A percentile compares a stretch with the other conserved stretches of the same genome.
Conservation (phyloP, 2,329 filamentous ascomycete genomes). For the Alternaria viburni region DNA sequence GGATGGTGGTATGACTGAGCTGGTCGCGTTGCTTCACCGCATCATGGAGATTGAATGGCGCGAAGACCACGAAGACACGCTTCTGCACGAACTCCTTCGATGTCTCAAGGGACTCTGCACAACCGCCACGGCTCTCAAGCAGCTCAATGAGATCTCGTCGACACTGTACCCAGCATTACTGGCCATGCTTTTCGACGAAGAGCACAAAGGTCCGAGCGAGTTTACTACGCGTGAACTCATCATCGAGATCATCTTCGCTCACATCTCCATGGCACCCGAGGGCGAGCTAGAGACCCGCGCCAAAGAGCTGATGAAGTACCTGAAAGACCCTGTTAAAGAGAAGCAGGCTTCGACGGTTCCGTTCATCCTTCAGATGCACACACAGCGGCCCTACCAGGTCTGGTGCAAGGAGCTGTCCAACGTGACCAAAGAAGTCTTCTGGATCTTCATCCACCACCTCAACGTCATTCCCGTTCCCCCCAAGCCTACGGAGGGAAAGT, state of each 20-base stretch:
- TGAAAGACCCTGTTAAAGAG: slow-evolving; percentile 75
- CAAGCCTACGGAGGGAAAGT: slow-evolving; percentile 24
- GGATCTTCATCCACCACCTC: slow-evolving; percentile 95
- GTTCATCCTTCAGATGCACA: slow-evolving; percentile 89
- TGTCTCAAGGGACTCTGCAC: slow-evolving; percentile 95
- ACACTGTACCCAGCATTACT: slow-evolving; percentile 86
- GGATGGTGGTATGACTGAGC: slow-evolving; percentile 89
- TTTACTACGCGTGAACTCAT: slow-evolving; percentile 93
- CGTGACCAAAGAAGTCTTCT: slow-evolving; percentile 98
- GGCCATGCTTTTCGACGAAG: slow-evolving; percentile 92
- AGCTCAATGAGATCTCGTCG: slow-evolving; percentile 78
- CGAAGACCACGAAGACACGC: slow-evolving; percentile 92
- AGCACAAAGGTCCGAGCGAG: slow-evolving; percentile 96
- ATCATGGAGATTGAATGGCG: slow-evolving; percentile 97
- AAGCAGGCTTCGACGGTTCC: slow-evolving; percentile 78
- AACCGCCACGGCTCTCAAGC: slow-evolving; percentile 82
- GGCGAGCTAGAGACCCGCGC: slow-evolving; percentile 72
- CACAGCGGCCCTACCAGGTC: slow-evolving; percentile 84
- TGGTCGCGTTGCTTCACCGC: slow-evolving; percentile 84
- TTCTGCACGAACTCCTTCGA: slow-evolving; percentile 89
- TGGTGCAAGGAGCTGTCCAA: slow-evolving; percentile 93
- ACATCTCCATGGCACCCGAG: slow-evolving; percentile 68
- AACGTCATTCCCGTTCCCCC: slow-evolving; percentile 78
- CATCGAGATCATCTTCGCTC: slow-evolving; percentile 86
- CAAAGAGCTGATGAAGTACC: slow-evolving; percentile 74